A percentile compares a stretch with the other conserved stretches of the same genome.
These are phyloP conservation scores for Strobilomyces dryophilus DNA, from an alignment of 768 basidiomycete species.

Conservation along the genomic window DNA sequence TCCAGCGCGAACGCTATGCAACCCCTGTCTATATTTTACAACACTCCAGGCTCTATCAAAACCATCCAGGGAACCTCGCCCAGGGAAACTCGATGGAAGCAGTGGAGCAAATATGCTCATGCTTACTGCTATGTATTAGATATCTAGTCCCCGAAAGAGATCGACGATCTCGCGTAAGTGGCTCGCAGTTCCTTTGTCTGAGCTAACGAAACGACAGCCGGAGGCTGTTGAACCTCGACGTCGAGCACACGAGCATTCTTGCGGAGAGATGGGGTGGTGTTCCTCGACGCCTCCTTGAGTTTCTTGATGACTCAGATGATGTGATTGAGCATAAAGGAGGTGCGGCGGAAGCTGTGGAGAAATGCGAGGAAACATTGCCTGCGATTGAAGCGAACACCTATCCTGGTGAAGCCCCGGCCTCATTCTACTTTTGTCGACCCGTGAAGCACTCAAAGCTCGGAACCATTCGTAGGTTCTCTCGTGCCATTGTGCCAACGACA, in stretches of 20 bases:
- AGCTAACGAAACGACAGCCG: not conserved
- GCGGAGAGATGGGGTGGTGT: not conserved
- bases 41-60: not conserved
- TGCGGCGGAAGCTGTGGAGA: rapidly evolving
- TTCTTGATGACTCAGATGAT: not conserved
- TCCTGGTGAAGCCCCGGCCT: not conserved
- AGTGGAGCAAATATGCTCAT: not conserved
- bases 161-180: not conserved
- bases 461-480: not conserved
- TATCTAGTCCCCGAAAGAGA: constrained; percentile 1
- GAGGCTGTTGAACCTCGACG: not conserved
- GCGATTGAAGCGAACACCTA: not conserved
- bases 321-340: not conserved
- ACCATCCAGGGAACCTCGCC: not conserved
- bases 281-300: not conserved
- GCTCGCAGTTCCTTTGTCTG: too few relatives aligned
- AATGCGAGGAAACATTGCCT: not conserved
- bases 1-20: not conserved
- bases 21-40: not conserved
- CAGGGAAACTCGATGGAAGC: not conserved
- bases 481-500: not conserved
- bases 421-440: not conserved
- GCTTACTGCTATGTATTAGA: not conserved
- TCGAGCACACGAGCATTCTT: not conserved
- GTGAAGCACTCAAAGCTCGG: too few relatives aligned